Evolutionary conservation across 2,329 filamentous ascomycete genomes (phyloP), one percentile per base, ranked within the genome.

Genomic region (Berkeleyomyces basicola): DNA sequence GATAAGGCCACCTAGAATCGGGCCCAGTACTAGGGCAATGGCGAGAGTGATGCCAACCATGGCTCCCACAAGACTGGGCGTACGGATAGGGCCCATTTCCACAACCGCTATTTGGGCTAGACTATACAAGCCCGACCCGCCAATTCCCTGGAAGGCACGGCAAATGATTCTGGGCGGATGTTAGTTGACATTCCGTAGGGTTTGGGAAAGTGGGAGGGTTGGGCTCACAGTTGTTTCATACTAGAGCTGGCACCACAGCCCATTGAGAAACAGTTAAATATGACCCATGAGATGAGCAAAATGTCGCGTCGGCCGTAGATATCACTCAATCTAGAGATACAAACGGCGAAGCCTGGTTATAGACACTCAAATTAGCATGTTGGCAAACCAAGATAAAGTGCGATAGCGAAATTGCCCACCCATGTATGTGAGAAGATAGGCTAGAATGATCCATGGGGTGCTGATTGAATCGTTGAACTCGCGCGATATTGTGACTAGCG

Each of bases 111-210:
- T 79, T 63, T 84, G 79, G 0, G 79, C 78, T 49, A 84, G 70
- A 66, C 80, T 82, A 69, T 84, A 85, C 33, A 85, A 71, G 0
- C 82, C 82, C 7, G 82, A 82, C 1, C 80, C 82, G 0, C 82
- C 82, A 51, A 84, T 76, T 3, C 82, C 82, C 63, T 84, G 82
- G 11, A 84, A 77, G 0, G 79, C 79, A 23, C 82, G 78, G 63
- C 76, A 84, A 11, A 81, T 67, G 58, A 85, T 83, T 1, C 81
- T 83, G 47, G 14, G 9, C 44, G 11, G 14, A 2, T 37, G 46
- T 14, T 44, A 43, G 9, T 2, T 7, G 14, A 6, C 36, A 43
- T 37, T 10, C 43, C 7, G 16, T 14, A 33, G 23, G 7, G 40
- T 5, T 33, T 53, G 23, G 10, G 37, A 49, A 36, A n/a, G 55